These are phyloP conservation scores for Nicotiana rustica DNA, from an alignment of 305 asterid genomes.

Conservation along the genomic window DNA sequence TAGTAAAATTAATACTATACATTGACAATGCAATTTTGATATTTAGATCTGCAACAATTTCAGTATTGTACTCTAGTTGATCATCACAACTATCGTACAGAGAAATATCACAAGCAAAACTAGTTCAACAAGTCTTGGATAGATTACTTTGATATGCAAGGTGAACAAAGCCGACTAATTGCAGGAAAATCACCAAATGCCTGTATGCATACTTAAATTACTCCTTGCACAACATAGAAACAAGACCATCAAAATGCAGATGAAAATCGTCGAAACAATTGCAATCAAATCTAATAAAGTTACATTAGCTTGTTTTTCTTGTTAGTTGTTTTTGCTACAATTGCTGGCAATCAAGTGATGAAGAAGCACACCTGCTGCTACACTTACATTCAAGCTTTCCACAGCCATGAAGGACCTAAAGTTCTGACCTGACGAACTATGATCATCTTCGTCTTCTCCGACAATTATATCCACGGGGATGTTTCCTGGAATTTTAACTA, in stretches of 20 bases:
- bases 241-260: not conserved
- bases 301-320: not conserved
- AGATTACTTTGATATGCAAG: not conserved
- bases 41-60: not conserved
- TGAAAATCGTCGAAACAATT: not conserved
- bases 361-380: constrained; percentile 95
- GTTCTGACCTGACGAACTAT: constrained; percentile 51
- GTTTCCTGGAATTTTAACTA: constrained; percentile 77
- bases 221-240: not conserved
- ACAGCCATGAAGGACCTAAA: constrained; percentile 82
- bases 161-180: not conserved
- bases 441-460: constrained; percentile 58
- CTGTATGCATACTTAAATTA: constrained; percentile 3
- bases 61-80: not conserved
- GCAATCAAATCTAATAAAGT: not conserved
- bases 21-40: not conserved
- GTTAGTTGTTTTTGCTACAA: constrained; percentile 31
- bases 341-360: constrained; percentile 70
- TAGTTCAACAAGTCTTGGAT: constrained; percentile 13
- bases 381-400: constrained; percentile 95
- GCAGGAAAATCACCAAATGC: not conserved
- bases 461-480: constrained; percentile 53
- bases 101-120: constrained; percentile 20
- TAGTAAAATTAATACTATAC: not conserved
- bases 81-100: too few relatives aligned